Base-by-base conservation (phyloP, 208 protist species). In the Acanthamoeba culbertsoni region DNA sequence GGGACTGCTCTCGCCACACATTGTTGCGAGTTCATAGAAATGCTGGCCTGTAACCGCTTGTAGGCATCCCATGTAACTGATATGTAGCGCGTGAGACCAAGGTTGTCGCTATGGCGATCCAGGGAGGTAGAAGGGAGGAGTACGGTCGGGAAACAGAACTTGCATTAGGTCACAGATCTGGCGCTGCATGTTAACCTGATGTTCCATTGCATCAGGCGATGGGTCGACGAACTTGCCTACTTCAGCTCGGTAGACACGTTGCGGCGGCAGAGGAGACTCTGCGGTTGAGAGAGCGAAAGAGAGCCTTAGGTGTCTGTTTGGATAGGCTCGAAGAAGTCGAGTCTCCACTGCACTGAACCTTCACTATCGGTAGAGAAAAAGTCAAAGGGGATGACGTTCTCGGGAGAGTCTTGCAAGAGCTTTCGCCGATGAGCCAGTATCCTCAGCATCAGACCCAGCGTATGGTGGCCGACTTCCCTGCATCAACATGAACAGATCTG, bases 111-210 rank as follows among this genome's bases (percentile, higher is more conserved):
- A n/a, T n/a, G n/a, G n/a, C n/a, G n/a, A n/a, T n/a, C n/a, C n/a
- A n/a, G 40, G 5, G 28, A 63, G 5, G 6, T 63, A n/a, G 5
- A 14, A 7, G 20, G 31, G 20, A 7, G 55, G 7, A 33, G 71
- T 82, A 82, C 71, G n/a, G 8, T 82, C 71, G 43, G 71, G 71
- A 14, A 82, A 82, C 40, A 82, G 18, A n/a, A 14, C 31, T 82
- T 51, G 71, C 35, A 82, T 51, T 35, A 82, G 71, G 43, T 51
- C 71, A n/a, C 35, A 82, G 42, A 82, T 82, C 40, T 82, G 71
- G 43, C 43, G 71, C 43, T 82, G 71, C 71, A 28, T 82, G 71
- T 82, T 82, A 23, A 35, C 4, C 43, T 82, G 71, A 35, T 82
- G 71, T 28, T 82, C 71, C 14, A 82, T 14, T 16, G 43, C 71